Conservation (phyloP, 768 basidiomycete genomes). For the Pleurotus pulmonarius region DNA sequence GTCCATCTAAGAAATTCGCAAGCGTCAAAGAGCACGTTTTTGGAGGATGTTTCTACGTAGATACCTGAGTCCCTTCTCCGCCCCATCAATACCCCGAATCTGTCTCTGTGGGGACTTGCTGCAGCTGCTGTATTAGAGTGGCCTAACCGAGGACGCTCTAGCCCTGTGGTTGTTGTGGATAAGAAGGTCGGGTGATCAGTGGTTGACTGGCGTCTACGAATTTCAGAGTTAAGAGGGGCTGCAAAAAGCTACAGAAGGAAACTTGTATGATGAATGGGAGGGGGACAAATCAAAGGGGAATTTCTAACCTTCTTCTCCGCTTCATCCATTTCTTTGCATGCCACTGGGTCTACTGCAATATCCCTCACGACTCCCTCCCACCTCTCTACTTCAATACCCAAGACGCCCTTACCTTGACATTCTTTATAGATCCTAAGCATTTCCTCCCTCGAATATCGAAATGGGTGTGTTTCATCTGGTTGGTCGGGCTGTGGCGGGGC, state of each 20-base stretch:
- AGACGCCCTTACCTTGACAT: constrained; percentile 65
- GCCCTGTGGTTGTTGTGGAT: constrained; percentile 39
- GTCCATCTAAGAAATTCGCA: constrained; percentile 45
- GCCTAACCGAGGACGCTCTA: constrained; percentile 57
- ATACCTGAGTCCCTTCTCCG: constrained; percentile 70
- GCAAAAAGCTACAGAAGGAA: constrained; percentile 61
- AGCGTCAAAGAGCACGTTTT: constrained; percentile 15
- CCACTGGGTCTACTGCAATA: constrained; percentile 64
- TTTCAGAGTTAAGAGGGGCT: constrained; percentile 80
- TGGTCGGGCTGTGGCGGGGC: constrained; percentile 47
- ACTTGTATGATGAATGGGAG: constrained; percentile 21
- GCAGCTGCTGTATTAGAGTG: constrained; percentile 43
- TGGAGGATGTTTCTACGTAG: constrained; percentile 6
- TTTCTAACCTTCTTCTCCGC: constrained; percentile 80
- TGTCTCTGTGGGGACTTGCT: constrained; percentile 61
- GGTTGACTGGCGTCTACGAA: constrained; percentile 76
- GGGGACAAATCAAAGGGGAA: constrained; percentile 12
- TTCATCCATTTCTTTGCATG: constrained; percentile 76
- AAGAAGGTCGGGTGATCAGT: constrained; percentile 66
- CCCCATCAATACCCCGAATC: constrained; percentile 52
- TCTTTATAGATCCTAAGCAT: constrained; percentile 82
- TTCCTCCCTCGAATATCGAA: constrained; percentile 84
- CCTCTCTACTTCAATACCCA: constrained; percentile 83
- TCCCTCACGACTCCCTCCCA: constrained; percentile 90
- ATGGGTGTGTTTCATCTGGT: constrained; percentile 69